Evolutionary conservation across 2,329 filamentous ascomycete species (phyloP), one percentile per base, ranked within the genome.

Genomic region (Ilyonectria destructans): DNA sequence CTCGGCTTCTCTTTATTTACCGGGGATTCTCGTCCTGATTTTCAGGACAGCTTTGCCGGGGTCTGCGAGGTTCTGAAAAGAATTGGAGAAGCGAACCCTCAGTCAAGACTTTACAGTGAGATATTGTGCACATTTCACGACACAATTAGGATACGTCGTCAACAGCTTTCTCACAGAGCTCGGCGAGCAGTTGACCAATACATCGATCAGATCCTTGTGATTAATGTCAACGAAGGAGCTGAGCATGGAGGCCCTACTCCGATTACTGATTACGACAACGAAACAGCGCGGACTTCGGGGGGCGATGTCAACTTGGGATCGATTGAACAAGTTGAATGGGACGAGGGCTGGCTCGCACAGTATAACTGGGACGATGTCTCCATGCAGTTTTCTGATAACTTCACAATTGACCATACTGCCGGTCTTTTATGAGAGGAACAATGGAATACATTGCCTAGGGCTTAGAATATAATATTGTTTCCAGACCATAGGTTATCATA

Each of bases 401-500:
- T 49, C 21, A 21, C 46, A 49, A 26, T 49, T 26, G 46, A 49
- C 12, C 31, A 33, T 33, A 33, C 8, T 12, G 12, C 12, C 6
- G 31, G 31, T 12, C 31, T 33, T 33, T 9, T 33, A 12, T 33
- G 12, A 33, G 6, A 26, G 5, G 6, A 26, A 15, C 26, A 6
- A 6, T 6, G 4, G 26, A 26, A 26, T 26, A 26, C 26, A 26
- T 26, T 26, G 4, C 31, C 5, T 19, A 17, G n/a, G 17, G 7
- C 2, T 52, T 33, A 60, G n/a, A 60, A 60, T 19, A 75, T 71
- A 46, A 75, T 72, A 26, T 75, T 71, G 51, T 71, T 66, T 4
- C 70, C 70, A 12, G 70, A 60, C 71, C 73, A 74, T 43, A 71
- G 49, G 4, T 59, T 69, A 29, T 74, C 71, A 40, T 70, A 68